Conservation (phyloP, 2,329 filamentous ascomycete genomes). For the Stachybotrys chlorohalonatus region DNA sequence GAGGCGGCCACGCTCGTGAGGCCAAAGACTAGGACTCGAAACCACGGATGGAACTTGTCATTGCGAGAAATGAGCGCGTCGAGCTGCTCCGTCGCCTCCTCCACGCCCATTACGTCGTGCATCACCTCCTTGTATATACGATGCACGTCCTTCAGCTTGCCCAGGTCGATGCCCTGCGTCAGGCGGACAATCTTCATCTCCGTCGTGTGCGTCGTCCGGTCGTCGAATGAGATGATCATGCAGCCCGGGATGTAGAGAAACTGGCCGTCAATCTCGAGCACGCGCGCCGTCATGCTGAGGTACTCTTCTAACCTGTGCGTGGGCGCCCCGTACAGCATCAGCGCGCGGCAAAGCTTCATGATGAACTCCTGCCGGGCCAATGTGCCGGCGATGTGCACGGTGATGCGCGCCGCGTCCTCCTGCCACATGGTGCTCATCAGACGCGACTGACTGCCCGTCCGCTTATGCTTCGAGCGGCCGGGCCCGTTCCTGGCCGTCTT, state of each 20-base stretch:
- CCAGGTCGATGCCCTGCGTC: constrained; percentile 49
- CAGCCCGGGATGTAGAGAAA: constrained; percentile 85
- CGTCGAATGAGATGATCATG: constrained; percentile 88
- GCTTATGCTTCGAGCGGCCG: constrained; percentile 23
- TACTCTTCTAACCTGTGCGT: constrained; percentile 88
- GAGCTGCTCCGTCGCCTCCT: constrained; percentile 45
- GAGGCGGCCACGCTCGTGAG: constrained; percentile 63
- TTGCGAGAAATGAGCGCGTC: constrained; percentile 45
- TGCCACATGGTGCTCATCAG: constrained; percentile 27
- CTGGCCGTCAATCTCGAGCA: constrained; percentile 78
- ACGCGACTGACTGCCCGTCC: constrained; percentile 24
- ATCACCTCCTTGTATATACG: constrained; percentile 57
- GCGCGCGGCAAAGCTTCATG: constrained; percentile 68
- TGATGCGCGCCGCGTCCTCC: constrained; percentile 36
- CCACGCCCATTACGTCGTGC: constrained; percentile 48
- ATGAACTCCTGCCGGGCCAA: constrained; percentile 75
- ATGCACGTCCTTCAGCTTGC: constrained; percentile 52
- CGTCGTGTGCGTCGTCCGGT: constrained; percentile 54
- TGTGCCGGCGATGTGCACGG: constrained; percentile 51
- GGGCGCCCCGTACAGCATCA: constrained; percentile 85
- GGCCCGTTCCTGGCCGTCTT: not conserved
- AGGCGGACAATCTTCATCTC: constrained; percentile 57
- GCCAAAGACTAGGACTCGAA: constrained; percentile 58
- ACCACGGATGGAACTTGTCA: constrained; percentile 42
- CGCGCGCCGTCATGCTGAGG: constrained; percentile 73